Base-by-base conservation (phyloP, 371 early-diverging fungal species). In the Mucor plumbeus region DNA sequence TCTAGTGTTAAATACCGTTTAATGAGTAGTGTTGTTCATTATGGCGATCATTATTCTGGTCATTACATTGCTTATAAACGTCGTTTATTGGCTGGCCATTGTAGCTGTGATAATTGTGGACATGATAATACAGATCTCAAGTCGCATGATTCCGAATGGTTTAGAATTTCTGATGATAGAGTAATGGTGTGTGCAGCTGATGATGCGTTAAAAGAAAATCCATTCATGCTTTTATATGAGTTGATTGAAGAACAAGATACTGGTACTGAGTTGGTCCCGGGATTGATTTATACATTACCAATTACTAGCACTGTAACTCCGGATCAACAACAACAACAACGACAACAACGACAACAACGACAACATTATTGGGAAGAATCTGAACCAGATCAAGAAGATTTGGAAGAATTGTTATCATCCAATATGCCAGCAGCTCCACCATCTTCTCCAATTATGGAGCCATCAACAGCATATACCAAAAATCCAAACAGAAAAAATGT, bases 201-300 rank as follows among this genome's bases (percentile, higher is more conserved):
- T 53, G 86, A 84, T 73, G 94, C 84, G 10, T 72, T 91, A 58
- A 63, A 75, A 8, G 82, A 88, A 6, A 91, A 92, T 70, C 95
- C 91, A 1, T 95, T 92, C 69, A 90, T 96, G 91, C 81, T 95
- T 31, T 82, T 95, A 26, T 96, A 95, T 67, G 95, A 96, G 63
- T 15, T 65, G 9, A 38, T 69, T 11, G 67, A 67, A 13, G 26
- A 50, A 19, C 47, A 56, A 41, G 31, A 55, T 14, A 31, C 43
- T 3, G 44, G 10, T 5, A 34, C 39, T 6, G 21, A 65, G 21
- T 38, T 50, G 8, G 50, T 21, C 26, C 50, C 26, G 10, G 50
- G 8, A 7, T 44, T 44, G 44, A 44, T 44, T 17, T 17, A 44
- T n/a, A 44, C 44, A n/a, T 17, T 8, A 4, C 1, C 7, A 6